Evolutionary conservation across 192 early-diverging fungal genomes (phyloP).

Genomic region (Gamsiella multidivaricata): DNA sequence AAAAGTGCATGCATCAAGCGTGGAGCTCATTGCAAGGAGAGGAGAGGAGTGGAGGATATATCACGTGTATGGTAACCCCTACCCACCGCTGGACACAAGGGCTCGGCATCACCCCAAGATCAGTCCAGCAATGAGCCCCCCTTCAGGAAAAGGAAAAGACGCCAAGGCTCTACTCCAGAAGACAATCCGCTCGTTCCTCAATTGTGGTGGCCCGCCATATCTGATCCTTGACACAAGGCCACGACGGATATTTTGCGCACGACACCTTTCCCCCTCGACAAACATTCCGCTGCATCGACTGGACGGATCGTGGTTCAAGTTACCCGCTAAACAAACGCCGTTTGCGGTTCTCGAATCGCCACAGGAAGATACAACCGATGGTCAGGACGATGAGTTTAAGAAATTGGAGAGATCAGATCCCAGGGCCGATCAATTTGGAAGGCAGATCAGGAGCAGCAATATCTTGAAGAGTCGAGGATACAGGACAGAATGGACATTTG

Average conservation of each 20-base stretch:
- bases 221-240: slow-evolving; percentile 52
- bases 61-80: too few relatives aligned
- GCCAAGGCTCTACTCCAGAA: not conserved
- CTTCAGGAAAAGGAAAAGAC: not conserved
- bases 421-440: not conserved
- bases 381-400: not conserved
- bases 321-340: slow-evolving; percentile 51
- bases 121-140: too few relatives aligned
- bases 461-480: slow-evolving; percentile 43
- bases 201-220: not conserved
- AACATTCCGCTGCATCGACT: slow-evolving; percentile 52
- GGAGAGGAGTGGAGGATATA: too few relatives aligned
- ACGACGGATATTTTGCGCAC: slow-evolving; percentile 1
- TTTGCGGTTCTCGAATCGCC: slow-evolving; percentile 54
- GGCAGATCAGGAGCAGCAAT: not conserved
- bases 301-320: slow-evolving; percentile 28
- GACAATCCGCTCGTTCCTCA: slow-evolving; percentile 14
- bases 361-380: too few relatives aligned
- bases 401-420: too few relatives aligned
- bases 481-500: slow-evolving; percentile 43
- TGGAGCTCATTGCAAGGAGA: too few relatives aligned
- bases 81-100: too few relatives aligned
- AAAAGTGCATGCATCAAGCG: too few relatives aligned
- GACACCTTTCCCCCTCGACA: slow-evolving; percentile 47
- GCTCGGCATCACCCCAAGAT: too few relatives aligned